These are phyloP conservation scores for Termitomyces sp. DNA, from an alignment of 1,284 basidiomycete species.

Conservation along the genomic window DNA sequence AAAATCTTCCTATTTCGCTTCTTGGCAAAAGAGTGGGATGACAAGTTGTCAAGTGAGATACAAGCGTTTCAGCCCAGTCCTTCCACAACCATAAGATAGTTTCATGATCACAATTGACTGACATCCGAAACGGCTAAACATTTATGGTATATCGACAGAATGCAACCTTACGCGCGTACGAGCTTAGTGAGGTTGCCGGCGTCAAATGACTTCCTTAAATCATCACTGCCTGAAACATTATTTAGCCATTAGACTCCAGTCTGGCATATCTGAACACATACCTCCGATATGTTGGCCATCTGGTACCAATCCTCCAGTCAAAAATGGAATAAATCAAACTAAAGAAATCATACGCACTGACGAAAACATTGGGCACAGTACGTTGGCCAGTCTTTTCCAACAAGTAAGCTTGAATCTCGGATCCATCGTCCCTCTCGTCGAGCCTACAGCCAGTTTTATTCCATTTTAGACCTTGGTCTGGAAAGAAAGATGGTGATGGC, in stretches of 20 bases:
- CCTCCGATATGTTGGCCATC: conserved; percentile 58
- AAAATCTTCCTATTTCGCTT: too few relatives aligned
- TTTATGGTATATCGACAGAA: not conserved
- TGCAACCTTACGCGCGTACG: conserved; percentile 14
- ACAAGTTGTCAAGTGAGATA: too few relatives aligned
- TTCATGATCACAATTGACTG: not conserved
- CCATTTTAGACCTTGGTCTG: not conserved
- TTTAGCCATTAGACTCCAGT: not conserved
- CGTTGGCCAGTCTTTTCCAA: conserved; percentile 52
- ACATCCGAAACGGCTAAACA: not conserved
- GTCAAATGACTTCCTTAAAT: conserved; percentile 31
- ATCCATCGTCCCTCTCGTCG: conserved; percentile 46
- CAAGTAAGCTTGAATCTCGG: conserved; percentile 59
- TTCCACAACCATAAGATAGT: not conserved
- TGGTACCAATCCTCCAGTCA: conserved; percentile 19
- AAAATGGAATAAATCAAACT: not conserved
- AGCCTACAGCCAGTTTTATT: conserved; percentile 26
- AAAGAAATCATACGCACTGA: conserved; percentile 42
- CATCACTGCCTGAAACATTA: conserved; percentile 38
- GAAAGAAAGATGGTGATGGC: conserved; percentile 20
- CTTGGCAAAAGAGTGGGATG: too few relatives aligned
- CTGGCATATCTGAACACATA: conserved; percentile 17
- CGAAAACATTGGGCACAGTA: conserved; percentile 67
- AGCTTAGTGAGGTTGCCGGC: conserved; percentile 32
- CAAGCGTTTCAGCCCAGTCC: too few relatives aligned